Evolutionary conservation across 192 early-diverging fungal genomes (phyloP), one percentile per base, ranked within the genome.

Genomic region (Coemansia guatemalensis): DNA sequence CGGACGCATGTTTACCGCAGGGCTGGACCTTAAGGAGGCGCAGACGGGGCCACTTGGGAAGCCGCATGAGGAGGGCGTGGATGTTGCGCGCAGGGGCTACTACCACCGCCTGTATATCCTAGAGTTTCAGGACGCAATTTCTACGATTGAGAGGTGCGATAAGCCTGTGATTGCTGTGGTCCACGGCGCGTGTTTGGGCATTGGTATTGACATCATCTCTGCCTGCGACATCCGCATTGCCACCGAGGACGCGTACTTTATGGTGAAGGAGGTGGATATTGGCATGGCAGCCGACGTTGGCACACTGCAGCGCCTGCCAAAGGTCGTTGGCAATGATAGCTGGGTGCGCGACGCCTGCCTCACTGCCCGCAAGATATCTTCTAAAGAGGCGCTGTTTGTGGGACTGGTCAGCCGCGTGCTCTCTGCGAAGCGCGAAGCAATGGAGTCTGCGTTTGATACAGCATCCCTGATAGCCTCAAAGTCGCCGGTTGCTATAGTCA

Each of bases 271-370:
- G 82, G 92, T 96, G 20, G 94, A 96, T 74, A 85, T 97, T 76
- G 95, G 93, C 8, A 65, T 99, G 69, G 93, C 93, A 23, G 96
- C 96, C 6, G 96, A 99, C 73, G 74, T 94, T 23, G 93, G 93
- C 35, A 95, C 94, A 25, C 84, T 99, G 56, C 97, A 99, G 82
- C 87, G 97, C 25, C 81, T 99, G 22, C 95, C 95, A 54, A 97
- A 97, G 81, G 84, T 96, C 6, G 93, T 94, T 52, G 95, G 92
- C 24, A 97, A 96, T 80, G 78, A 87, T 60, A 88, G 88, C 73
- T 89, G 91, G 88, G 89, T 96, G 32, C 91, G 94, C 68, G 97
- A 99, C 60, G 73, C 94, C 9, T 93, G 91, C 69, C 85, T 89
- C 39, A 96, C 95, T 17, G 95, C 86, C 2, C 88, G 95, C 64